Evolutionary conservation across 768 basidiomycete species (phyloP).

Genomic region (Rhizopogon rudus): DNA sequence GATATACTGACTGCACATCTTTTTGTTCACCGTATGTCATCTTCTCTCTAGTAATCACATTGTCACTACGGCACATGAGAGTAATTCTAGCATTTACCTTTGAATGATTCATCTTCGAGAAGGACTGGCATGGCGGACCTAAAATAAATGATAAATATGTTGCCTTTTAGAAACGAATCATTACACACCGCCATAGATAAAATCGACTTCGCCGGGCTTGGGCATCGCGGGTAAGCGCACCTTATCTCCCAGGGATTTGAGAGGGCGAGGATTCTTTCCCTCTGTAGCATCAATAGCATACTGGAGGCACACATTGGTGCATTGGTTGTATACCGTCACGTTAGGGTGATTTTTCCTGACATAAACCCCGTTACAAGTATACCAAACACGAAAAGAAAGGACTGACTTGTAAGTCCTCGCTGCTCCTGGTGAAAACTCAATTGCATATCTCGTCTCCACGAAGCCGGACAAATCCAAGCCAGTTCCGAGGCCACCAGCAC

Average conservation of each 20-base stretch:
- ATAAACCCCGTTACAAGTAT: background rate
- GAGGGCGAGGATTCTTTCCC: constrained; percentile 32
- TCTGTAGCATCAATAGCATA: constrained; percentile 48
- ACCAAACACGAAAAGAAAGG: background rate
- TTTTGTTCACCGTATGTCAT: constrained; percentile 50
- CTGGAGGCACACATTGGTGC: constrained; percentile 53
- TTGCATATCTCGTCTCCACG: constrained; percentile 63
- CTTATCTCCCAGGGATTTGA: constrained; percentile 38
- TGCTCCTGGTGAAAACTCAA: constrained; percentile 61
- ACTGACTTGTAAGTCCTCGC: constrained; percentile 59
- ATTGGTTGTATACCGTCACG: constrained; percentile 59
- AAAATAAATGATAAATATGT: background rate
- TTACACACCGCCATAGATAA: constrained; percentile 66
- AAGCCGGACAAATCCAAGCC: constrained; percentile 59
- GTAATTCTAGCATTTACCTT: constrained; percentile 36
- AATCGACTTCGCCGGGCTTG: constrained; percentile 53
- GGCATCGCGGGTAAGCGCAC: constrained; percentile 45
- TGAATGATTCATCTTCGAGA: constrained; percentile 57
- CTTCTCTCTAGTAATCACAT: constrained; percentile 35
- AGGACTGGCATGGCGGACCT: constrained; percentile 79
- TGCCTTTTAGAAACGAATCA: background rate
- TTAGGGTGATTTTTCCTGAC: constrained; percentile 58
- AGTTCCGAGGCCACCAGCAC: constrained; percentile 70
- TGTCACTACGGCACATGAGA: background rate
- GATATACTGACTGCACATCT: background rate